Conservation (phyloP, 306 rosid genomes). For the Vigna trinervia region DNA sequence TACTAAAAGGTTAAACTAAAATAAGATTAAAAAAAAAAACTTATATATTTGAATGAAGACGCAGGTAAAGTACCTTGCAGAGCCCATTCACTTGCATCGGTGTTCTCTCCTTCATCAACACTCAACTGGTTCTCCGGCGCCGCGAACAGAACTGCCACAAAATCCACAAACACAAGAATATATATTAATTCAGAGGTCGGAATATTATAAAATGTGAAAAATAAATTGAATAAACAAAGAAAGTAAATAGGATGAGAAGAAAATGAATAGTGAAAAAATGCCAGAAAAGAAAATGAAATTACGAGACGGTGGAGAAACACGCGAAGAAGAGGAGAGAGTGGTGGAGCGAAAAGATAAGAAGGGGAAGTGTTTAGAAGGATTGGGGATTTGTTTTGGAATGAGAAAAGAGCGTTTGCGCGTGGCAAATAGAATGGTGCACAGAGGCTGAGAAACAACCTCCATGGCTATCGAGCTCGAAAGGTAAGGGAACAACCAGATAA, state of each 20-base stretch:
- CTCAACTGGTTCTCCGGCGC: constrained; percentile 70
- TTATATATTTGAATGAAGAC: background rate
- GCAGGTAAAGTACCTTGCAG: constrained; percentile 65
- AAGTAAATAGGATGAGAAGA: background rate
- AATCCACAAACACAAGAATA: constrained; percentile 20
- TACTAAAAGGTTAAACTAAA: background rate
- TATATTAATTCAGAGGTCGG: background rate
- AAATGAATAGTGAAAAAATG: background rate
- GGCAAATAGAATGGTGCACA: constrained; percentile 42
- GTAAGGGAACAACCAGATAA: background rate
- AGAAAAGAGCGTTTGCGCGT: constrained; percentile 28
- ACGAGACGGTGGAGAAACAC: constrained; percentile 49
- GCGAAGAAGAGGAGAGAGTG: constrained; percentile 44
- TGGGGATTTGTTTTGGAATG: constrained; percentile 14
- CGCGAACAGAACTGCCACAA: constrained; percentile 61
- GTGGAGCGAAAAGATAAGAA: constrained; percentile 41
- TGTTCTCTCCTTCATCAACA: constrained; percentile 53
- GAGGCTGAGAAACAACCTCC: constrained; percentile 60
- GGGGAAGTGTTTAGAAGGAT: constrained; percentile 28
- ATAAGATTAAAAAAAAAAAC: background rate
- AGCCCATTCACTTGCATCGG: constrained; percentile 70
- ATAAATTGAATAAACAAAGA: background rate
- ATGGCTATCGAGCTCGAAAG: constrained; percentile 30
- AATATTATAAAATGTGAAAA: background rate
- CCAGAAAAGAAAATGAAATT: constrained; percentile 23